Base-by-base conservation (phyloP, 805 yeast genomes). In the Lipomyces kockii region DNA sequence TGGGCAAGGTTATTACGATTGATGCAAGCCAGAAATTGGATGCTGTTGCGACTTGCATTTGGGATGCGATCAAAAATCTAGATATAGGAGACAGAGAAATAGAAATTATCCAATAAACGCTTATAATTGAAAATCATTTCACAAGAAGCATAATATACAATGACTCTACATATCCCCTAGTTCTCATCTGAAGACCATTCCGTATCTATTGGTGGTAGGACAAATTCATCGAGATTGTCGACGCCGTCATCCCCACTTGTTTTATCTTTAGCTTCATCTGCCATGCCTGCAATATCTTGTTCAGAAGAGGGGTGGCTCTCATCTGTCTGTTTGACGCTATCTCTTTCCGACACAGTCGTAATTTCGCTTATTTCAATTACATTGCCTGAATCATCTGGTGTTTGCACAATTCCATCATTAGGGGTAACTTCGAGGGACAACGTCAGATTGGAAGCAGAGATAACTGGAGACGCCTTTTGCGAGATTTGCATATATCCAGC, bases 151-250 rank as follows among this genome's bases (percentile, higher is more conserved):
- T 37, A 54, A 7, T 39, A 32, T 49, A 62, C 46, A 39, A 17
- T 39, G 6, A 5, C 43, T 32, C 32, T 11, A 14, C 58, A 17
- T 34, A 14, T 20, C 54, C 34, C 20, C 32, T 68, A 63, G 20
- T 67, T 70, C 9, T 68, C 71, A 27, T 62, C 67, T 9, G 71
- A 68, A 9, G 65, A 56, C 29, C 55, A 11, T 49, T 46, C 71
- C 4, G 62, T 60, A 58, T 62, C 66, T 20, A 68, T 57, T 43
- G 17, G 54, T 14, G 71, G 71, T 52, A 68, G 60, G 25, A 57
- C 67, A 37, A 79, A 74, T 14, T 67, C 71, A 12, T 59, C 68
- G 17, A 22, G 9, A 20, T 74, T 67, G 12, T 67, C 69, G 22
- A 66, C 62, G 17, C 37, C 60, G 6, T 62, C 61, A n/a, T 61